Evolutionary conservation across 129 eudicot species (phyloP), one percentile per base, ranked within the genome.

Genomic region (Centella asiatica): DNA sequence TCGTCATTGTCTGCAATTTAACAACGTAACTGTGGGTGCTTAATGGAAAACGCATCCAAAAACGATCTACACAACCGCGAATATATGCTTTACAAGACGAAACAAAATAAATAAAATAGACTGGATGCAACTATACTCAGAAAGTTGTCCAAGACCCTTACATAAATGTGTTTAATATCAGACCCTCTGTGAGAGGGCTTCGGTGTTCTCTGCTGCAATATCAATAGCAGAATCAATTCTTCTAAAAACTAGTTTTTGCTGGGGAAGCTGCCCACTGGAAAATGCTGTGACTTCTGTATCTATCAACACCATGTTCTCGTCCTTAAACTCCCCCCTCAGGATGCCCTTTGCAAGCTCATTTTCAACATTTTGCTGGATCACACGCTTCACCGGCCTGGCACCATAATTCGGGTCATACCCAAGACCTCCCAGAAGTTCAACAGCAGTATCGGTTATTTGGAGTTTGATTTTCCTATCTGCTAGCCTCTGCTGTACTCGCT

Each of bases 401-500:
- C 98, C 98, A 46, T 87, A 92, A 73, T 78, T 93, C 18, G 99
- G 99, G 71, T 93, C 99, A 31, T 93, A 93, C 32, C 99, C 96
- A 1, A 93, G 92, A 63, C 69, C 83, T 39, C 92, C 97, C 0
- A 89, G 75, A 17, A 89, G 84, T 69, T 89, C 74, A 18, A 89
- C 60, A 6, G 97, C 97, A 33, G 82, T 84, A 14, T 85, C 95
- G 14, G 79, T 83, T 66, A 89, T 95, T 63, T 65, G 66, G 1
- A 89, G 77, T 53, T 77, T 83, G 74, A 87, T 77, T 75, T 93
- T 93, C 44, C 83, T 76, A 40, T 93, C 96, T 34, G 89, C 89
- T 64, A 87, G 66, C 80, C 96, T 87, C 80, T 85, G 72, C 22
- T 87, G 95, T 29, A 92, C 98, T 14, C 96, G 72, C 32, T 84